These are phyloP conservation scores for Podospora didyma DNA, from an alignment of 495 filamentous ascomycete genomes.

Conservation along the genomic window DNA sequence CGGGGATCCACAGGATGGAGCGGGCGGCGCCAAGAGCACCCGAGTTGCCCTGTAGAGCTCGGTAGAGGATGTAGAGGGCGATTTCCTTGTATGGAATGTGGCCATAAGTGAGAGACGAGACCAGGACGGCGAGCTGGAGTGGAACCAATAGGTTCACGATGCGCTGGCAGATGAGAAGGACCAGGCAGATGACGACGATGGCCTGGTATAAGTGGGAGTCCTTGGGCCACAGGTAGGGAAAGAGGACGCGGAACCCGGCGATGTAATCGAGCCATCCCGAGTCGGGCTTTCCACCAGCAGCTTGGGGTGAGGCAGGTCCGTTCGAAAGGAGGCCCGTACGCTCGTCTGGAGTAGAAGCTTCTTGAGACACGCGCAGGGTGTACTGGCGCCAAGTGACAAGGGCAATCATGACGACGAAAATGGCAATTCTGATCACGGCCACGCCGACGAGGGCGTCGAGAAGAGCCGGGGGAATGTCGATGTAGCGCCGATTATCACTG, in stretches of 20 bases:
- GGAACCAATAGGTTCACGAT: slow-evolving; percentile 75
- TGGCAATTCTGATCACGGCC: slow-evolving; percentile 20
- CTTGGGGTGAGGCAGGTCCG: slow-evolving; percentile 10
- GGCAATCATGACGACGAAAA: slow-evolving; percentile 26
- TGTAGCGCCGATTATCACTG: slow-evolving; percentile 14
- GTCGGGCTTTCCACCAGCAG: slow-evolving; percentile 12
- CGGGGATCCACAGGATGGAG: slow-evolving; percentile 83
- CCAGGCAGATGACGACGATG: slow-evolving; percentile 68
- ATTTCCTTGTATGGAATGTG: slow-evolving; percentile 48
- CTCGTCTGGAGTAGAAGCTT: slow-evolving; percentile 16
- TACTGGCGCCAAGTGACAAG: slow-evolving; percentile 22
- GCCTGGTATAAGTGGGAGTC: slow-evolving; percentile 67
- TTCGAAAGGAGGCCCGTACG: slow-evolving; percentile 27
- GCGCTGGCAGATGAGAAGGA: slow-evolving; percentile 67
- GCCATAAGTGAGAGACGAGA: slow-evolving; percentile 53
- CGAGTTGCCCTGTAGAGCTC: slow-evolving; percentile 77
- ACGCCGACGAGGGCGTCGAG: slow-evolving; percentile 22
- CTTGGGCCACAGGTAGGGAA: slow-evolving; percentile 85
- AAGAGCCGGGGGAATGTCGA: slow-evolving; percentile 17
- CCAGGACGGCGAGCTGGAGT: slow-evolving; percentile 68
- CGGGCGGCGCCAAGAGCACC: slow-evolving; percentile 76
- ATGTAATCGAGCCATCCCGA: slow-evolving; percentile 61
- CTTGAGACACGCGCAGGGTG: slow-evolving; percentile 13
- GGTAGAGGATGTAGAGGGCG: slow-evolving; percentile 70
- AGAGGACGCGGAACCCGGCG: slow-evolving; percentile 75